Conservation (phyloP, 2,329 filamentous ascomycete species). For the Exophiala viscosa region DNA sequence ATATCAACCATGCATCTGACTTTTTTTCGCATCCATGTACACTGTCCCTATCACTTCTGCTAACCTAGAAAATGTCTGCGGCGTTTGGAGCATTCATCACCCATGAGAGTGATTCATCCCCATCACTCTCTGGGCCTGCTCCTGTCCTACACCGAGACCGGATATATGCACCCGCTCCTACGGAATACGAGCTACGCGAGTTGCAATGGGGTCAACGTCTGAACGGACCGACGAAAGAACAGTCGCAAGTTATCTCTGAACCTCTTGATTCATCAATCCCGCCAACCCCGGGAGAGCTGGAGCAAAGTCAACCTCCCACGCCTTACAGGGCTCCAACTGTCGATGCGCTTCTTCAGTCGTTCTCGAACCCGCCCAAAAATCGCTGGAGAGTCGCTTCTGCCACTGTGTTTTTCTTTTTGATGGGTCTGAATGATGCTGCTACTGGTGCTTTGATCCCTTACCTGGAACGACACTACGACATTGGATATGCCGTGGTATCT, state of each 20-base stretch:
- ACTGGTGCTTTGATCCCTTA: conserved; percentile 77
- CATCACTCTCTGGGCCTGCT: conserved; percentile 37
- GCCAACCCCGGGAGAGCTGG: conserved; percentile 29
- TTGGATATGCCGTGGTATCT: conserved; percentile 75
- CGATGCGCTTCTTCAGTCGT: conserved; percentile 28
- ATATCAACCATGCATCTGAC: not conserved
- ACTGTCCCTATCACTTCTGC: too few relatives aligned
- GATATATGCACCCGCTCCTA: conserved; percentile 23
- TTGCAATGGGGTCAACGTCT: conserved; percentile 24
- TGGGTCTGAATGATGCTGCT: conserved; percentile 71
- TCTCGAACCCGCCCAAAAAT: conserved; percentile 54
- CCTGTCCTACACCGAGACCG: conserved; percentile 34
- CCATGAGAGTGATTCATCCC: conserved; percentile 35
- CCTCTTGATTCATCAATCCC: conserved; percentile 6
- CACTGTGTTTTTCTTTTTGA: conserved; percentile 64
- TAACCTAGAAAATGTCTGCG: conserved; percentile 39
- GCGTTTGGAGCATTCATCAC: conserved; percentile 41
- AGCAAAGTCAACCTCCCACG: conserved; percentile 28
- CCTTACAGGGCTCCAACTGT: conserved; percentile 23
- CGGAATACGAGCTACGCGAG: conserved; percentile 20
- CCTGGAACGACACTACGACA: conserved; percentile 70
- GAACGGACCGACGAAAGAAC: conserved; percentile 14
- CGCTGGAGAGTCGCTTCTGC: conserved; percentile 63
- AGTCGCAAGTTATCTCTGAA: conserved; percentile 1
- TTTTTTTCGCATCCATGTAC: too few relatives aligned